Conservation (phyloP, 2,329 filamentous ascomycete species). For the Trichophaea hybrida region DNA sequence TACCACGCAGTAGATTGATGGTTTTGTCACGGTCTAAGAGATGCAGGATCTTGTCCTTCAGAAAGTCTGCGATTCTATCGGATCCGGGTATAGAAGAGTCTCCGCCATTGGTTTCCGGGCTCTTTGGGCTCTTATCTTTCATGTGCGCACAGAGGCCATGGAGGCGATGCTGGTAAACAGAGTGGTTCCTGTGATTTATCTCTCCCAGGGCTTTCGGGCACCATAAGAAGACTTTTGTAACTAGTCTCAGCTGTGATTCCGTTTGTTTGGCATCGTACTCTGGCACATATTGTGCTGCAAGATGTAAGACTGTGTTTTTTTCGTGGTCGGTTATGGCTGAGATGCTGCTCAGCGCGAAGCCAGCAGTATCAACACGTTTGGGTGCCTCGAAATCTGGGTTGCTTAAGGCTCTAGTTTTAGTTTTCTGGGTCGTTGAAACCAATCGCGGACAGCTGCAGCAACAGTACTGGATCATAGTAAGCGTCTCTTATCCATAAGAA, state of each 20-base stretch:
- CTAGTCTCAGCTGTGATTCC: no score
- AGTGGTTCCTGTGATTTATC: neutral
- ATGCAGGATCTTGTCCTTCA: conserved; percentile 1
- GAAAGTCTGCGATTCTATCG: neutral
- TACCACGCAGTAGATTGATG: neutral
- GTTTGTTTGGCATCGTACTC: neutral
- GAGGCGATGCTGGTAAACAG: neutral
- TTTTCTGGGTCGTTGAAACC: no score
- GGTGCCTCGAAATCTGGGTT: no score
- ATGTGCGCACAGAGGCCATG: no score
- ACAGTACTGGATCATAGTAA: no score
- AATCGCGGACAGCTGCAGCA: no score
- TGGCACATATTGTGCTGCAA: neutral
- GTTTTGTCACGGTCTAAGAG: neutral
- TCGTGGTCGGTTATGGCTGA: neutral
- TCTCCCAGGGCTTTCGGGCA: neutral
- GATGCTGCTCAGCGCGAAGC: no score
- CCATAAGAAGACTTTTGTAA: neutral
- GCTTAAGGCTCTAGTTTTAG: no score
- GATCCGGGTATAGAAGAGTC: neutral
- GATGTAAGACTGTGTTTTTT: neutral
- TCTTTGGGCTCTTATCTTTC: neutral
- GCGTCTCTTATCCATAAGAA: no score
- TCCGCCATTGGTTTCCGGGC: neutral
- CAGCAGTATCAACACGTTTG: no score